These are phyloP conservation scores for Rhodotorula glutinis DNA, from an alignment of 1,284 basidiomycete genomes.

Conservation along the genomic window DNA sequence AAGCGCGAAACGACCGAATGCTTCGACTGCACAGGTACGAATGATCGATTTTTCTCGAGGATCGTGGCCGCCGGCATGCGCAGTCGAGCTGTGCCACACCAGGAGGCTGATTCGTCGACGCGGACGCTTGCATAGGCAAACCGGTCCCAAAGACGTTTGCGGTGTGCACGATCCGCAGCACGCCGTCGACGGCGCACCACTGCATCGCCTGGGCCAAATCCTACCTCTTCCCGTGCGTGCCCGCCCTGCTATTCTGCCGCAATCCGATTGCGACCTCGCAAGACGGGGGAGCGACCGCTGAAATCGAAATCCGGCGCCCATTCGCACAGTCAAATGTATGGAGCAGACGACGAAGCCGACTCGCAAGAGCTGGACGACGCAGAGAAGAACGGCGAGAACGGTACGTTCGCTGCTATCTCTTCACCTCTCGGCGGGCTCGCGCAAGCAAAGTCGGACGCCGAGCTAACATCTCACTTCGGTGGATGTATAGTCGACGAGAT, in stretches of 20 bases:
- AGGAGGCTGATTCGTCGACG: background rate
- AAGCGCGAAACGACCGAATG: conserved; percentile 75
- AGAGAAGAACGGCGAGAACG: conserved; percentile 81
- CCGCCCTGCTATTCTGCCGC: background rate
- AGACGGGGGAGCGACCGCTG: background rate
- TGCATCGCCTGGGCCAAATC: conserved; percentile 99
- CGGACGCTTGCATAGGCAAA: conserved; percentile 60
- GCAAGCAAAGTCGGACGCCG: too few species aligned
- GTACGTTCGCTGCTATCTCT: conserved; percentile 50
- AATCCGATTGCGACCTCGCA: background rate
- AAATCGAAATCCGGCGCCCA: background rate
- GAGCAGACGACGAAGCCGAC: conserved; percentile 72
- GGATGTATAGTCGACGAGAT: conserved; percentile 74
- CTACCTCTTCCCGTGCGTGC: conserved; percentile 79
- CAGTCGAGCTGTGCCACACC: background rate
- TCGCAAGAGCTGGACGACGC: conserved; percentile 74
- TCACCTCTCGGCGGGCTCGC: background rate
- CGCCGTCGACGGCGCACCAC: conserved; percentile 94
- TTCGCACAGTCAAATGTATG: conserved; percentile 76
- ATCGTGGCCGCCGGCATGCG: background rate
- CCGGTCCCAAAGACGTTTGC: conserved; percentile 90
- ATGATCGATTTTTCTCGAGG: too few species aligned
- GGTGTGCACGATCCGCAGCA: conserved; percentile 96
- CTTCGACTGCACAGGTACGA: conserved; percentile 66
- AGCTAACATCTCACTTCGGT: background rate